Percentiles rank a stretch among this genome's conserved stretches.
Evolutionary conservation across 2,329 filamentous ascomycete genomes (phyloP).

Genomic region (Phialophora macrospora): DNA sequence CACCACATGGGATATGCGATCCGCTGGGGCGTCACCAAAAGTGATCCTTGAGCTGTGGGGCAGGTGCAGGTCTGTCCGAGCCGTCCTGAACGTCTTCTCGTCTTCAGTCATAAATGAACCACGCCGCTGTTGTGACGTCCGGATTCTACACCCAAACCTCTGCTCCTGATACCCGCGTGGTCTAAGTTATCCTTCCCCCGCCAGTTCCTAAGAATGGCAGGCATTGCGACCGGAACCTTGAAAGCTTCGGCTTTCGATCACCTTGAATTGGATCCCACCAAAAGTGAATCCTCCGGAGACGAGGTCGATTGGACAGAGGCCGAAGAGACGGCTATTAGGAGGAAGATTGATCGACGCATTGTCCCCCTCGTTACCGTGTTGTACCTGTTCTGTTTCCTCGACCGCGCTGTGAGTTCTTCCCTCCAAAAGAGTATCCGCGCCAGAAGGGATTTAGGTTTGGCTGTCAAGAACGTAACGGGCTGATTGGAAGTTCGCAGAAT

Average conservation of each 20-base stretch:
- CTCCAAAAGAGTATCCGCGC: background rate
- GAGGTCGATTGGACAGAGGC: conserved; percentile 35
- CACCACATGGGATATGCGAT: background rate
- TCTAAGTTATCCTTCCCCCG: background rate
- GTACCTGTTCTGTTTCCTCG: conserved; percentile 36
- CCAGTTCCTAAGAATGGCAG: conserved; percentile 4
- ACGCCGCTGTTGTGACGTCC: background rate
- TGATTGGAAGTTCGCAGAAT: conserved; percentile 1
- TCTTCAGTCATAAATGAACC: conserved; percentile 2
- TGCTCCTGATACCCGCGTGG: background rate
- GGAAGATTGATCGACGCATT: conserved; percentile 35
- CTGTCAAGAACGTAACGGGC: background rate
- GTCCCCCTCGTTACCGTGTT: conserved; percentile 34
- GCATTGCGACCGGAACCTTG: conserved; percentile 13
- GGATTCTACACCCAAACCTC: background rate
- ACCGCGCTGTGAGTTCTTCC: conserved; percentile 26
- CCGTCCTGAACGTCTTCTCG: background rate
- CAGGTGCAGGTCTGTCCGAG: background rate
- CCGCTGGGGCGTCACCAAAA: background rate
- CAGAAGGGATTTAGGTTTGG: background rate
- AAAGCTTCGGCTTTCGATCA: conserved; percentile 24
- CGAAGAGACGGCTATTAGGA: conserved; percentile 33
- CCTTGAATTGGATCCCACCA: conserved; percentile 25
- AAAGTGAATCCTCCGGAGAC: conserved; percentile 21
- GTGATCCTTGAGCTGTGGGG: background rate